Conservation (phyloP, 2,329 filamentous ascomycete species). For the Ascochyta pisi region DNA sequence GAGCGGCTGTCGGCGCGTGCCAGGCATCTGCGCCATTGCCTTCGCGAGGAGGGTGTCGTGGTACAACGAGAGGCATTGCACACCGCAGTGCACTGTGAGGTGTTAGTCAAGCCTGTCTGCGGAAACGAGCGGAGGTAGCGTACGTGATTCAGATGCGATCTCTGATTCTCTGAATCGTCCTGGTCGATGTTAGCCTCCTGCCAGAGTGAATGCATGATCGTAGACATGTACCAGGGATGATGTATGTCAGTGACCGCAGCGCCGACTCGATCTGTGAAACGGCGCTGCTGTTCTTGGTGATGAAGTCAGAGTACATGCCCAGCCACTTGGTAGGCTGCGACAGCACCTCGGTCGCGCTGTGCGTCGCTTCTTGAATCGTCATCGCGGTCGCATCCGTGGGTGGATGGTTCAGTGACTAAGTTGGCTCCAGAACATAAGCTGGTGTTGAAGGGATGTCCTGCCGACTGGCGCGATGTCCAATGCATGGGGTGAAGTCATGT, state of each 20-base stretch:
- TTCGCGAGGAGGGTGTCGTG: slow-evolving; percentile 85
- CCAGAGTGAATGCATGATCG: not conserved
- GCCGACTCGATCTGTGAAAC: slow-evolving; percentile 96
- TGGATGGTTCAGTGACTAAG: slow-evolving; percentile 16
- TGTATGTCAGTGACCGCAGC: slow-evolving; percentile 89
- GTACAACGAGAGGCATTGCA: slow-evolving; percentile 89
- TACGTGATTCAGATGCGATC: slow-evolving; percentile 86
- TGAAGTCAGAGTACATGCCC: slow-evolving; percentile 82
- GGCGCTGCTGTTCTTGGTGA: slow-evolving; percentile 91
- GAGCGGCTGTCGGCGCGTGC: slow-evolving; percentile 58
- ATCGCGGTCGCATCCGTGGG: slow-evolving; percentile 27
- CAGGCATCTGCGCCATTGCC: slow-evolving; percentile 64
- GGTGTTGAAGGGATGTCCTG: slow-evolving; percentile 20
- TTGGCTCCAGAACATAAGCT: slow-evolving; percentile 21
- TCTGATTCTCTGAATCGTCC: slow-evolving; percentile 90
- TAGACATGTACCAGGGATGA: slow-evolving; percentile 74
- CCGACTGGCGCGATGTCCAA: slow-evolving; percentile 31
- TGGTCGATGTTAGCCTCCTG: slow-evolving; percentile 40
- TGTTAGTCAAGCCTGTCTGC: not conserved
- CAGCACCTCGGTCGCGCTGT: slow-evolving; percentile 56
- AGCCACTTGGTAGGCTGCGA: slow-evolving; percentile 71
- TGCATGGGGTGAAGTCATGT: slow-evolving; percentile 34
- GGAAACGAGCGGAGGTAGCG: slow-evolving; percentile 29
- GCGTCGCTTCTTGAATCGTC: slow-evolving; percentile 50
- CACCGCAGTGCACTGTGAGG: slow-evolving; percentile 75